phyloP scores from a whole-genome alignment of 2,329 filamentous ascomycete genomes.

The Ascosphaera aggregata region DNA sequence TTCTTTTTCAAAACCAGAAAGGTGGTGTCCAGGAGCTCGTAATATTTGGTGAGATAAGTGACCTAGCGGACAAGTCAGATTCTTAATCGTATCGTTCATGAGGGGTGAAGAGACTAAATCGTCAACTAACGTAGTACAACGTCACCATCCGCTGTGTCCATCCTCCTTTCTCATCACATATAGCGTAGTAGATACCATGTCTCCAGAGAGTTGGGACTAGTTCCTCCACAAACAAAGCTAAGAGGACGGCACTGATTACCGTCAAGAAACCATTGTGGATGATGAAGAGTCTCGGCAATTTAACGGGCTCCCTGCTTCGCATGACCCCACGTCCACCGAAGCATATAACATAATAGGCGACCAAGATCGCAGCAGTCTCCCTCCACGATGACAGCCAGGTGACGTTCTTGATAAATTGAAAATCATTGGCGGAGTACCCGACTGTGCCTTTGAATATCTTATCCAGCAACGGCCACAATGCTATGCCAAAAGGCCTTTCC shows the following conservation, averaged over 20 bases:
- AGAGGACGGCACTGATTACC: conserved; percentile 46
- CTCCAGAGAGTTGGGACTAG: conserved; percentile 57
- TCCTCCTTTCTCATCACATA: conserved; percentile 47
- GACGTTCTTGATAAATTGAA: conserved; percentile 50
- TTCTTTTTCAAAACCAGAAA: conserved; percentile 97
- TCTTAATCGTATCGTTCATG: neutral
- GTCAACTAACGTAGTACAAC: conserved; percentile 60
- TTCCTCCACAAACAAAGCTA: conserved; percentile 68
- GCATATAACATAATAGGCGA: conserved; percentile 70
- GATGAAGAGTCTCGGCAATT: conserved; percentile 65
- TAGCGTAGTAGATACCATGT: conserved; percentile 59
- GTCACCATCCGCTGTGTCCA: conserved; percentile 78
- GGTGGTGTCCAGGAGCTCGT: conserved; percentile 74
- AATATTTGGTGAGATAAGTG: conserved; percentile 87
- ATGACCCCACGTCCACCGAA: conserved; percentile 73
- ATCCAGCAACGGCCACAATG: conserved; percentile 75
- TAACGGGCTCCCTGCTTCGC: conserved; percentile 56
- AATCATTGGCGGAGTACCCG: conserved; percentile 60
- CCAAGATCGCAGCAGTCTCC: conserved; percentile 50
- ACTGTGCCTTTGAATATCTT: conserved; percentile 47
- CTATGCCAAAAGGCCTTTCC: conserved; percentile 63
- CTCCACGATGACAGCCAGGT: conserved; percentile 73
- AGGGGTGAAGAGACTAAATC: neutral
- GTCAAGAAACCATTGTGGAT: conserved; percentile 85
- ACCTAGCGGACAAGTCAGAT: conserved; percentile 34